Evolutionary conservation across 768 basidiomycete species (phyloP).

Genomic region (Boletus huronensis): DNA sequence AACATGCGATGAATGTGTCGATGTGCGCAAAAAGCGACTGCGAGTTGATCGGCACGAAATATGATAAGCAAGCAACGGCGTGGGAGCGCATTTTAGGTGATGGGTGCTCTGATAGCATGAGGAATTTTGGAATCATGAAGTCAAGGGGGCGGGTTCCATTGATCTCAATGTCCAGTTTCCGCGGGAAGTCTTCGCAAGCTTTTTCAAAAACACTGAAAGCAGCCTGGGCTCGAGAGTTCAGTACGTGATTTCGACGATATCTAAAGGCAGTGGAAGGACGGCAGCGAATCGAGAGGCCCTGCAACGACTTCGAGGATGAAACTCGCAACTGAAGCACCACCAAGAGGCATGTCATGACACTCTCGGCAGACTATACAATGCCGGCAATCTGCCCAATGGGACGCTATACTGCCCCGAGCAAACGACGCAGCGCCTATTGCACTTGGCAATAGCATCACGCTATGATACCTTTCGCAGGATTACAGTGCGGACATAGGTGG

Average conservation of each 20-base stretch:
- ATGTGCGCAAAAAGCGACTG: slow-evolving; percentile 89
- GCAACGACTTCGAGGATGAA: slow-evolving; percentile 3
- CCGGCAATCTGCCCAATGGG: slow-evolving; percentile 4
- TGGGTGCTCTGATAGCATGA: slow-evolving; percentile 80
- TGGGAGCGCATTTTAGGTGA: slow-evolving; percentile 88
- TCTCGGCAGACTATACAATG: not conserved
- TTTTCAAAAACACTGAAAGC: slow-evolving; percentile 94
- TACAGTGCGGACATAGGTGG: not conserved
- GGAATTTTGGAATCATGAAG: slow-evolving; percentile 95
- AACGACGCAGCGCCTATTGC: slow-evolving; percentile 2
- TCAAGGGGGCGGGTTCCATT: slow-evolving; percentile 91
- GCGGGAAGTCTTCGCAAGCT: slow-evolving; percentile 94
- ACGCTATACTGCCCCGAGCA: slow-evolving; percentile 1
- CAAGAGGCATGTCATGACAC: slow-evolving; percentile 6
- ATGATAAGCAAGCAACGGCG: slow-evolving; percentile 91
- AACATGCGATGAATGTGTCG: slow-evolving; percentile 86
- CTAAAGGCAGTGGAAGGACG: not conserved
- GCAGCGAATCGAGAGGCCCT: not conserved
- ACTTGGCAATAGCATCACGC: not conserved
- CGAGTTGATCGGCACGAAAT: slow-evolving; percentile 83
- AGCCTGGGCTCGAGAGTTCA: slow-evolving; percentile 47
- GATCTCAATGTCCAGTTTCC: slow-evolving; percentile 92
- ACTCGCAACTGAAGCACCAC: not conserved
- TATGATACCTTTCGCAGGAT: not conserved
- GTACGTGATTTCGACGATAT: slow-evolving; percentile 6